Evolutionary conservation across 2,329 filamentous ascomycete species (phyloP), one percentile per base, ranked within the genome.

Genomic region (Fusarium neocosmosporiellum): DNA sequence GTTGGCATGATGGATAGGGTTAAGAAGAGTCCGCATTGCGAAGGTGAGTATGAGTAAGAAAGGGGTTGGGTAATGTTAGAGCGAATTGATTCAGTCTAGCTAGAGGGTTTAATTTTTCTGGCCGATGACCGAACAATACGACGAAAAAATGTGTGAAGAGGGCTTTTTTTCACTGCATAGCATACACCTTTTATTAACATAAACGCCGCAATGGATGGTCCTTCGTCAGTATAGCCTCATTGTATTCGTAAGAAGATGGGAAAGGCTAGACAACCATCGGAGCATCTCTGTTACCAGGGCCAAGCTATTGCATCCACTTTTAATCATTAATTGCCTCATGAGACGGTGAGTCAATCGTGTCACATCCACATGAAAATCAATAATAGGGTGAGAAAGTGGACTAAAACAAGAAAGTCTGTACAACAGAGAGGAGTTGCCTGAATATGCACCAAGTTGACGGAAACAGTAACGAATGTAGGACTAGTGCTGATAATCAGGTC

Each of bases 401-500:
- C 16, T 7, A 7, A 29, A 50, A 7, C 24, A 50, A 29, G 46
- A 18, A n/a, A n/a, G 16, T n/a, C 16, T 27, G 18, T 13, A 13
- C 16, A 29, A n/a, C 10, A n/a, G 24, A 13, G 46, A 48, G 43
- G 24, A 50, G 24, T 29, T 29, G 16, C n/a, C n/a, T 3, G n/a
- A 41, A 41, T n/a, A 13, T 50, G 0, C 11, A n/a, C 4, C 6
- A 13, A 2, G 16, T 36, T n/a, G 37, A 68, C 65, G 68, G 67
- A 65, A 65, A 69, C 24, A 65, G 43, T 20, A 58, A 18, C 66
- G 34, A 34, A 5, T 54, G 39, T 20, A 3, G 64, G 39, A 14
- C 18, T 69, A 69, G 66, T 36, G 34, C 20, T 3, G 16, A 33
- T 2, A 27, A 9, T 11, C 24, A 7, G 27, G 39, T 5, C 46